phyloP scores from a whole-genome alignment of 2,329 filamentous ascomycete species.

The Curvularia spicifera region DNA sequence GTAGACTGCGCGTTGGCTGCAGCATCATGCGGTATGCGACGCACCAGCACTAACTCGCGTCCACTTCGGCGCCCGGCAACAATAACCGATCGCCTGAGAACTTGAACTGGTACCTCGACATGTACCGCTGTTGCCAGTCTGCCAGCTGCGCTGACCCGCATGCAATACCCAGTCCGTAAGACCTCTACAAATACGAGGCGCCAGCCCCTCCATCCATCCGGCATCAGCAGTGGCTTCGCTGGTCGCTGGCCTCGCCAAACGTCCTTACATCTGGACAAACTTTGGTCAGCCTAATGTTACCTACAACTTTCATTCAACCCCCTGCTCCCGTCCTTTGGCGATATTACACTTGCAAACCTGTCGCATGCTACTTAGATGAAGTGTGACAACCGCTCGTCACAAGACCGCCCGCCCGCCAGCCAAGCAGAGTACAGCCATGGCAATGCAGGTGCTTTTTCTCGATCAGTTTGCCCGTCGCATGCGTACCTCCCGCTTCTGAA shows the following conservation, averaged over 20 bases:
- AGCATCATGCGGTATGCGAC: constrained; percentile 23
- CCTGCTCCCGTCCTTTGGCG: constrained; percentile 30
- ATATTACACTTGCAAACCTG: constrained; percentile 36
- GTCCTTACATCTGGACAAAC: constrained; percentile 21
- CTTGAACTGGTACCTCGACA: constrained; percentile 33
- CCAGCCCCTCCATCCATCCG: not conserved
- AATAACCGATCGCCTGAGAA: constrained; percentile 28
- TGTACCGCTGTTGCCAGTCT: constrained; percentile 1
- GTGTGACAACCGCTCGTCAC: constrained; percentile 32
- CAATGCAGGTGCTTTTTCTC: constrained; percentile 3
- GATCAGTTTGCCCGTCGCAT: constrained; percentile 16
- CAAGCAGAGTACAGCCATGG: constrained; percentile 9
- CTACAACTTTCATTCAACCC: constrained; percentile 26
- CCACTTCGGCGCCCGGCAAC: constrained; percentile 37
- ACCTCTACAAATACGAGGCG: constrained; percentile 3
- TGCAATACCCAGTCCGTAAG: not conserved
- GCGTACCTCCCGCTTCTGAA: constrained; percentile 12
- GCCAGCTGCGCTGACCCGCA: constrained; percentile 31
- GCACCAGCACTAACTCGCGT: constrained; percentile 27
- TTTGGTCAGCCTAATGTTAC: constrained; percentile 23
- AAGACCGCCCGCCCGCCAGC: constrained; percentile 26
- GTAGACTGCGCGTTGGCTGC: constrained; percentile 17
- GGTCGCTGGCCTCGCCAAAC: not conserved
- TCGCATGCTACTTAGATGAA: constrained; percentile 47
- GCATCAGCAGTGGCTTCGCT: constrained; percentile 4